Evolutionary conservation across 495 filamentous ascomycete species (phyloP), one percentile per base, ranked within the genome.

Genomic region (Aspergillus steynii): DNA sequence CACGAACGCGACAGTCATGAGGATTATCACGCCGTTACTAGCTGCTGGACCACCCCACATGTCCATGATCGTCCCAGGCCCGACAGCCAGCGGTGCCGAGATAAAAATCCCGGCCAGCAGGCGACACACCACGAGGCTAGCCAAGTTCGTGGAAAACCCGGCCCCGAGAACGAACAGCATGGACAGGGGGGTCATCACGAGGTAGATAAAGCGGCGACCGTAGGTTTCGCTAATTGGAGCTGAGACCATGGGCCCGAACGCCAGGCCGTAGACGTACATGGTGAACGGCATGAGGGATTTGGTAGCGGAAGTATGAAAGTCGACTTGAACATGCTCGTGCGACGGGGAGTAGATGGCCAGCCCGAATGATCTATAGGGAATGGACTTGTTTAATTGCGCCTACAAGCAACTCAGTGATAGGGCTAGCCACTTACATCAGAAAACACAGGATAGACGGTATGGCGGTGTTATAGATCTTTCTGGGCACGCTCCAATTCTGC

Each of bases 111-210:
- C 89, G 2, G 87, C 84, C 27, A 91, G 74, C 64, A 90, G 84
- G 1, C 89, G 80, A 26, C 83, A 77, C 34, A 86, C 74, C 29
- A 82, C 74, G 3, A 91, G 62, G 0, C 75, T 77, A 25, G 74
- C 82, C 47, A 91, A 82, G 6, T 73, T 84, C 20, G 81, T 76
- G 25, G 82, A 80, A 52, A 88, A 78, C 0, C 82, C 87, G 20
- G 80, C 79, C 12, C 88, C 89, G 1, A 90, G 61, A 0, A 82
- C 84, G 71, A 91, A 91, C 4, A 90, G 68, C 15, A 80, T 79
- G 42, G 77, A 83, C 0, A 87, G 42, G 1, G 82, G 77, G 1
- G 78, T 66, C 0, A 79, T 82, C 14, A 79, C 77, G 4, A 86
- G 20, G 63, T 83, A 89, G 15, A 89, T 77, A 2, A 77, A 71